A percentile compares a stretch with the other conserved stretches of the same genome.
phyloP scores from a whole-genome alignment of 2,329 filamentous ascomycete genomes.

The Juglanconis sp. region DNA sequence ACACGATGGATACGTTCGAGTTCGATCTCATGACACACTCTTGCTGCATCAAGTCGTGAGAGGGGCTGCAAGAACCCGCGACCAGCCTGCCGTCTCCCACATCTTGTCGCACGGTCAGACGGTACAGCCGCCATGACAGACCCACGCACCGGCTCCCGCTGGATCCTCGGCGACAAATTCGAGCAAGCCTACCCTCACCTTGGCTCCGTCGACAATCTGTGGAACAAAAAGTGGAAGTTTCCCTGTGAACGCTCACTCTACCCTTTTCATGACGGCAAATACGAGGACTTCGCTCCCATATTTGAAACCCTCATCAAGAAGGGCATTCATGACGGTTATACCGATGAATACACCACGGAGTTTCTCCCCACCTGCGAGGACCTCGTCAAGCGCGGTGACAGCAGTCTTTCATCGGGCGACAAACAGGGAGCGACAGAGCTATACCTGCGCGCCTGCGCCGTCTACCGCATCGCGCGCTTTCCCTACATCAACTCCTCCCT shows the following conservation, averaged over 20 bases:
- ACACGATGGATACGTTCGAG: neutral
- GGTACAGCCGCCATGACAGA: neutral
- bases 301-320: constrained; percentile 58
- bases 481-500: constrained; percentile 50
- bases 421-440: constrained; percentile 54
- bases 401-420: constrained; percentile 46
- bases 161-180: constrained; percentile 5
- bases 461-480: constrained; percentile 73
- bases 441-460: constrained; percentile 61
- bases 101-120: too few relatives aligned
- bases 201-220: constrained; percentile 49
- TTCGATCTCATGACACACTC: too few relatives aligned
- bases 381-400: constrained; percentile 52
- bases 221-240: constrained; percentile 75
- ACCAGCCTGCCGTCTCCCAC: too few relatives aligned
- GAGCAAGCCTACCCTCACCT: constrained; percentile 3
- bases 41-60: too few relatives aligned
- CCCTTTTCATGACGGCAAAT: constrained; percentile 70
- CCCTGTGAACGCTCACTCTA: constrained; percentile 49
- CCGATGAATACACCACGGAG: constrained; percentile 59
- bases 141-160: neutral
- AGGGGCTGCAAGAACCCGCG: too few relatives aligned
- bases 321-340: constrained; percentile 63
- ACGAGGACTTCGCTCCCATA: constrained; percentile 67
- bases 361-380: constrained; percentile 60